Base-by-base conservation (phyloP, 768 basidiomycete species). In the Pleurotus citrinopileatus region DNA sequence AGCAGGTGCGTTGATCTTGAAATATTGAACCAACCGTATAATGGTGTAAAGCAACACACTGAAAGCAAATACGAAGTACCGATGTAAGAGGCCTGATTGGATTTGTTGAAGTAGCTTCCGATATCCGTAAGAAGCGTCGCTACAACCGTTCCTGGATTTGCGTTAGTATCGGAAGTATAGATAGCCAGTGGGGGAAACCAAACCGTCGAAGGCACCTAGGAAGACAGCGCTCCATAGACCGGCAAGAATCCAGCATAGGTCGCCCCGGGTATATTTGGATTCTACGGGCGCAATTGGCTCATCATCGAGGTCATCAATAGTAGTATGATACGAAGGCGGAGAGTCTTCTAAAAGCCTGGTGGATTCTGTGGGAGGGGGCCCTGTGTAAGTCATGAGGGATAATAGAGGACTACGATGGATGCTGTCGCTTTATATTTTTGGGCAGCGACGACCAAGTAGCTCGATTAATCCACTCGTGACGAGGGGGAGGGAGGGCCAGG, bases 21-120 rank as follows among this genome's bases (percentile, higher is more conserved):
- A 53, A 44, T 53, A 52, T 20, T 10, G 23, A 12, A 68, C 78
- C 61, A 57, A 85, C 91, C 91, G 75, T 92, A 92, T 59, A 93
- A 70, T 55, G 92, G 94, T 19, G 93, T 93, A 68, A 94, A 94
- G 71, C 90, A 94, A 63, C 92, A 94, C 36, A 94, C 83, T 51
- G 89, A 91, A 42, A 94, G 75, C 59, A 95, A 73, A 72, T 94
- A 94, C 10, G 91, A 81, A 10, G 92, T 93, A 27, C 91, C 94
- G 55, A 97, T 85, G 69, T 95, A 94, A 1, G 89, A 89, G 12
- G 91, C 80, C 59, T 89, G 83, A 63, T 87, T 83, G 29, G 85
- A 86, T 66, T 86, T 87, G 63, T 84, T 76, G 70, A 92, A 94
- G 64, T 89, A 80, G 63, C 88, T 91, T 51, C 91, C 92, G 59